Base-by-base conservation (phyloP, 345 rosid genomes). In the Isatis tinctoria region DNA sequence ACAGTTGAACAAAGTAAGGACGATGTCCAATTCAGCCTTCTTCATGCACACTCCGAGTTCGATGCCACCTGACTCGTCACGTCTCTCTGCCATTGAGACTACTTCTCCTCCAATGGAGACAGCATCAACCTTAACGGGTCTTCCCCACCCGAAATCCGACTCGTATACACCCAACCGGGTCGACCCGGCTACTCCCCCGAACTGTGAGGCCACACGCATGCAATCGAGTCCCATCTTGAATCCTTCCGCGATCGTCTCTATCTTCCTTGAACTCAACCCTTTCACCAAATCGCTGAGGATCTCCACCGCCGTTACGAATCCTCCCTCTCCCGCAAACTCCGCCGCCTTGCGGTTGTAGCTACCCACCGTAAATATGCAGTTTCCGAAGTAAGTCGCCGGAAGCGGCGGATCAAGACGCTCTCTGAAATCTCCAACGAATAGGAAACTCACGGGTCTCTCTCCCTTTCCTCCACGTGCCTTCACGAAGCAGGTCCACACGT, bases 101-200 rank as follows among this genome's bases (percentile, higher is more conserved):
- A 13, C 49, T 0, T 22, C 54, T 3, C 35, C 62, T 60, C 11
- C 52, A 0, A 65, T 72, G 1, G 73, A 72, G 1, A 49, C 24
- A 6, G 66, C 8, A 49, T 59, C 77, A 18, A 40, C 57, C 37
- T 53, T 58, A 54, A 64, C 48, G 22, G 81, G 81, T 52, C 8
- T 58, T 17, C 81, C 67, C 67, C 79, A 76, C 63, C 75, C 79
- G 30, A 68, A 76, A 62, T 76, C 79, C 48, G 62, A 0, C 54
- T 56, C 74, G 65, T 78, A 78, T 4, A 78, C 24, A 37, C 69
- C 65, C 18, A 78, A 41, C 52, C 74, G 81, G 40, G 43, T 24
- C 32, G 77, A 78, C 51, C 81, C 81, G 22, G 81, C 73, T 24
- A 78, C 30, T 1, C 54, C 1, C 17, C 60, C 77, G 2, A 30